Evolutionary conservation across 139 green algal species (phyloP).

Genomic region (Volvox reticuliferus): DNA sequence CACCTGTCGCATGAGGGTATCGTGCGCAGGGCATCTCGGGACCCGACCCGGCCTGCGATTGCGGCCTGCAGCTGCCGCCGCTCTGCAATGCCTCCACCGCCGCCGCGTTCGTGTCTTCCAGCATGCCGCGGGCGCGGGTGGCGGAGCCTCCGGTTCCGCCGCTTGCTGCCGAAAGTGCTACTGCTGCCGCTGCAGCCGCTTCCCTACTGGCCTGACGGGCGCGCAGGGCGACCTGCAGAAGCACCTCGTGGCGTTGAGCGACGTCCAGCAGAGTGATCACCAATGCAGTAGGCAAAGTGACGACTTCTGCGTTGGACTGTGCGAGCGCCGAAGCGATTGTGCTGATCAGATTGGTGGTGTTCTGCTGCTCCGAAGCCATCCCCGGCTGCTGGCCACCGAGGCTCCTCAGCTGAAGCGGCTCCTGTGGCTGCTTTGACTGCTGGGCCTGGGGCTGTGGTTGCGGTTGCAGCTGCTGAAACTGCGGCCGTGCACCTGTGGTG

Average conservation of each 20-base stretch:
- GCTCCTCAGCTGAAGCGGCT: too few relatives aligned
- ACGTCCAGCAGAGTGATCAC: neutral
- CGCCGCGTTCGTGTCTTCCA: neutral
- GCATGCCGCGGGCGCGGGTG: neutral
- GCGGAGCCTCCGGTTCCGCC: too few relatives aligned
- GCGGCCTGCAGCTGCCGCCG: neutral
- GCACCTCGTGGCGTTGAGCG: neutral
- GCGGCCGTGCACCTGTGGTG: too few relatives aligned
- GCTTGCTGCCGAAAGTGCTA: too few relatives aligned
- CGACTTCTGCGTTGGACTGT: neutral
- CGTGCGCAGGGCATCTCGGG: neutral
- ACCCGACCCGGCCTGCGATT: neutral
- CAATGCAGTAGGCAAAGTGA: neutral
- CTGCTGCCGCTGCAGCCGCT: too few relatives aligned
- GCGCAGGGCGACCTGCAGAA: neutral
- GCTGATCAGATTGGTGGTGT: neutral
- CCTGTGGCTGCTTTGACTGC: too few relatives aligned
- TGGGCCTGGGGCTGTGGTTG: too few relatives aligned
- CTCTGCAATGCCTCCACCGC: neutral
- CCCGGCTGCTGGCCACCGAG: too few relatives aligned
- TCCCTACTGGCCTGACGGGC: neutral
- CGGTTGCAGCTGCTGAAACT: too few relatives aligned
- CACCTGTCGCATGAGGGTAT: too few relatives aligned
- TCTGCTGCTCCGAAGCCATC: neutral
- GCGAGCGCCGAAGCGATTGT: neutral